Evolutionary conservation across 2,329 filamentous ascomycete species (phyloP).

Genomic region (Colletotrichum euphorbiae): DNA sequence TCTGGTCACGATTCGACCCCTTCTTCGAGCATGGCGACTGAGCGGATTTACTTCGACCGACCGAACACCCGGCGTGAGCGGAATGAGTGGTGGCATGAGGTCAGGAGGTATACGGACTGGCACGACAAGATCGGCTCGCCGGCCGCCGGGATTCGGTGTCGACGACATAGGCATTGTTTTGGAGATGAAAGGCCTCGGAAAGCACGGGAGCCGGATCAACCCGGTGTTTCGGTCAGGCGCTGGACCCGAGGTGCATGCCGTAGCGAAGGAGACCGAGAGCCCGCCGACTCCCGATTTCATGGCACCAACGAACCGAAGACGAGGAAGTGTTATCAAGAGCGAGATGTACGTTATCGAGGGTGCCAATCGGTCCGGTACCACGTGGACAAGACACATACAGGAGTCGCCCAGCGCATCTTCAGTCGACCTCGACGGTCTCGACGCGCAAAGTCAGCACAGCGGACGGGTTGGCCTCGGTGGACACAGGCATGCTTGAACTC

Average conservation of each 20-base stretch:
- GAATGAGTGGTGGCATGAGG: slow-evolving; percentile 43
- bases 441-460: slow-evolving; percentile 42
- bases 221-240: slow-evolving; percentile 7
- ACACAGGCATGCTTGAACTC: slow-evolving; percentile 2
- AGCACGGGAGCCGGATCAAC: slow-evolving; percentile 2
- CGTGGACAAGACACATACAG: slow-evolving; percentile 39
- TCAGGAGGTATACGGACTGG: slow-evolving; percentile 49
- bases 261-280: not conserved
- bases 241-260: not conserved
- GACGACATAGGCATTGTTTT: slow-evolving; percentile 53
- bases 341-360: slow-evolving; percentile 53
- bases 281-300: slow-evolving; percentile 8
- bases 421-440: slow-evolving; percentile 42
- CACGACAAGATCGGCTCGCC: slow-evolving; percentile 44
- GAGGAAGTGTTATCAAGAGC: slow-evolving; percentile 44
- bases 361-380: slow-evolving; percentile 37
- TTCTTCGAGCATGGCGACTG: slow-evolving; percentile 61
- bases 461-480: slow-evolving; percentile 39
- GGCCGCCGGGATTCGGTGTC: slow-evolving; percentile 50
- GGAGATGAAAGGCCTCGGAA: slow-evolving; percentile 41
- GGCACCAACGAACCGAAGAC: not conserved
- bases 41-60: slow-evolving; percentile 59
- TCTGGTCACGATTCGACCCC: slow-evolving; percentile 65
- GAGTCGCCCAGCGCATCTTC: slow-evolving; percentile 45
- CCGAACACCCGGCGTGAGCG: slow-evolving; percentile 47